Conservation (phyloP, 345 rosid species). For the Schrenkiella parvula region DNA sequence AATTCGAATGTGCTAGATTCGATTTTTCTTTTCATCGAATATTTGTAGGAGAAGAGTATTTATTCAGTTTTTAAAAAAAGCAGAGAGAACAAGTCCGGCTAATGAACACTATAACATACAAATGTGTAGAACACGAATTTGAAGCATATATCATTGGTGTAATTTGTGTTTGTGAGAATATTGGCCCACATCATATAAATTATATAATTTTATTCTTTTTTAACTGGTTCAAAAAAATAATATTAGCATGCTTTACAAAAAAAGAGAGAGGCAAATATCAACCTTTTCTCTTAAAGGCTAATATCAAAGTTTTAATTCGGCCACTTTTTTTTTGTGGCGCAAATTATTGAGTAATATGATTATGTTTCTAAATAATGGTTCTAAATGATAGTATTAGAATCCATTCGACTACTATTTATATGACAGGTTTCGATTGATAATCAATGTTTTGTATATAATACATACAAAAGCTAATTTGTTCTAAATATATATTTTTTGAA, state of each 20-base stretch:
- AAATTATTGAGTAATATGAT: slow-evolving; percentile 13
- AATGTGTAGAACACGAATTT: slow-evolving; percentile 25
- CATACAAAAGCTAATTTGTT: neutral
- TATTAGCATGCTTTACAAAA: slow-evolving; percentile 7
- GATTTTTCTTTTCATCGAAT: slow-evolving; percentile 2
- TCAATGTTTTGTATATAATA: neutral
- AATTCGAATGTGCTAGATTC: slow-evolving; percentile 27
- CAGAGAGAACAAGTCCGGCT: slow-evolving; percentile 26
- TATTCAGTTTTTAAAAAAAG: slow-evolving; percentile 29
- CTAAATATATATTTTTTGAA: too few species aligned
- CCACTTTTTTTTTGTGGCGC: slow-evolving; percentile 15
- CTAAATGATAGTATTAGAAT: neutral
- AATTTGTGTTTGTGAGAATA: slow-evolving; percentile 14
- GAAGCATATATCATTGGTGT: slow-evolving; percentile 20
- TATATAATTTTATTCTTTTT: neutral
- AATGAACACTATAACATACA: slow-evolving; percentile 15
- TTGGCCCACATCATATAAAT: slow-evolving; percentile 1
- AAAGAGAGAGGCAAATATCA: neutral
- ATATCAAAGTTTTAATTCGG: slow-evolving; percentile 13
- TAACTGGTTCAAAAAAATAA: neutral
- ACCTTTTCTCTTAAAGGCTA: neutral
- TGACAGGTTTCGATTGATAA: neutral
- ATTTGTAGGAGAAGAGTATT: slow-evolving; percentile 8
- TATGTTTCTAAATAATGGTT: neutral
- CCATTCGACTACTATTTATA: neutral